Percentiles rank a stretch among this genome's conserved stretches.
phyloP scores from a whole-genome alignment of 805 yeast genomes.

The Pichia phayaonensis region DNA sequence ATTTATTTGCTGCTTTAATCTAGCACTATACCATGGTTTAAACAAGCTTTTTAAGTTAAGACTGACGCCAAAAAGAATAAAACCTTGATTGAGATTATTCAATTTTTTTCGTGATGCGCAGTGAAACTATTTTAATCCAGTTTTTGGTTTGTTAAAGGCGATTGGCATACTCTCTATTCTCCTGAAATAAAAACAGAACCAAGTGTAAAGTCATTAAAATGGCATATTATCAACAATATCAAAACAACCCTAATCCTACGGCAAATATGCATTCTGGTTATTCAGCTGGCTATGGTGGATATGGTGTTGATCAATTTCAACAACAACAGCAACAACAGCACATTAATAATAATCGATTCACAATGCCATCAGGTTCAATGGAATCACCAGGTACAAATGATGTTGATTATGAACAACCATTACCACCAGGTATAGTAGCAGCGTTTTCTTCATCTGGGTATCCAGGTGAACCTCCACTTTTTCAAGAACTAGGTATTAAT shows the following conservation, averaged over 20 bases:
- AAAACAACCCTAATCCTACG: conserved; percentile 9
- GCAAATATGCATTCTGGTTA: conserved; percentile 8
- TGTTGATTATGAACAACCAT: conserved; percentile 4
- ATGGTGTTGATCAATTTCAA: not conserved
- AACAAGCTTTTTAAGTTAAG: not conserved
- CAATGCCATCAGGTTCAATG: conserved; percentile 10
- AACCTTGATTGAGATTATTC: not conserved
- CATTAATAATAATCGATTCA: not conserved
- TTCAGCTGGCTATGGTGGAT: conserved; percentile 1
- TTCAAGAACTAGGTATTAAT: conserved; percentile 91
- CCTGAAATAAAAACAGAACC: not conserved
- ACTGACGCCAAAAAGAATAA: not conserved
- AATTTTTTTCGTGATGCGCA: not conserved
- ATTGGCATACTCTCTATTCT: not conserved
- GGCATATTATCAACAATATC: conserved; percentile 30
- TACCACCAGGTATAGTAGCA: conserved; percentile 61
- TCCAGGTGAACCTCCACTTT: conserved; percentile 86
- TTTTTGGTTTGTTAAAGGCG: too few species aligned
- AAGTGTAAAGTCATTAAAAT: conserved; percentile 8
- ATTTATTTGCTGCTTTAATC: too few species aligned
- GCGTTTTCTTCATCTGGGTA: conserved; percentile 93
- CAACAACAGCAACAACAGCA: conserved; percentile 1
- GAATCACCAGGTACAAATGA: not conserved
- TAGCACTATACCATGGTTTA: not conserved
- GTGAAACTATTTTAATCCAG: not conserved